Percentiles rank a stretch among this genome's conserved stretches.
Evolutionary conservation across 148 eudicot genomes (phyloP).

Genomic region (Chenopodium quinoa): DNA sequence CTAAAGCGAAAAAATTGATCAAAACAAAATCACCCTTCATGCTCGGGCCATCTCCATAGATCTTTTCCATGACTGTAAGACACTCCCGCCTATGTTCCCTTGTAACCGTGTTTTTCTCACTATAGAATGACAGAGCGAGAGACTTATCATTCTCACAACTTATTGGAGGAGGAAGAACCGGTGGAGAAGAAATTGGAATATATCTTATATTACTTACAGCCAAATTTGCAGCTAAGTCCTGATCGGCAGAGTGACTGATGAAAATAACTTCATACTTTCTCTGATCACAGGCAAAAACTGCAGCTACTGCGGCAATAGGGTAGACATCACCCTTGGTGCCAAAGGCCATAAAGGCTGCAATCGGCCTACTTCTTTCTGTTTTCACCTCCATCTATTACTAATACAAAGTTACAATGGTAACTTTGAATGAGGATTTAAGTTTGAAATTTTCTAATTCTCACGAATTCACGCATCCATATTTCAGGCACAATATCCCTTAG

Average conservation of each 20-base stretch:
- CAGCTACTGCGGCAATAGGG: conserved; percentile 86
- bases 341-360: conserved; percentile 87
- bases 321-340: conserved; percentile 94
- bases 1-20: conserved; percentile 92
- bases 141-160: conserved; percentile 40
- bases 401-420: not conserved
- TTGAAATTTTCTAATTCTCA: not conserved
- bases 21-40: conserved; percentile 63
- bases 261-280: conserved; percentile 58
- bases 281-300: conserved; percentile 72
- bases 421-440: not conserved
- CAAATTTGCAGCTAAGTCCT: conserved; percentile 58
- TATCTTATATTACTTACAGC: conserved; percentile 43
- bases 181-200: conserved; percentile 65
- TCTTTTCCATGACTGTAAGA: conserved; percentile 49
- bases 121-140: conserved; percentile 36
- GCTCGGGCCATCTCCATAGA: conserved; percentile 56
- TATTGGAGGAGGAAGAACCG: conserved; percentile 64
- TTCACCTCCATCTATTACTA: conserved; percentile 13
- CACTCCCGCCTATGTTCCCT: conserved; percentile 68
- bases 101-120: conserved; percentile 49
- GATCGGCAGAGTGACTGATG: conserved; percentile 80
- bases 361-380: conserved; percentile 44
- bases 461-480: not conserved
- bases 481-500: not conserved